These are phyloP conservation scores for Coemansia sp. DNA, from an alignment of 192 early-diverging fungal species.

Conservation along the genomic window DNA sequence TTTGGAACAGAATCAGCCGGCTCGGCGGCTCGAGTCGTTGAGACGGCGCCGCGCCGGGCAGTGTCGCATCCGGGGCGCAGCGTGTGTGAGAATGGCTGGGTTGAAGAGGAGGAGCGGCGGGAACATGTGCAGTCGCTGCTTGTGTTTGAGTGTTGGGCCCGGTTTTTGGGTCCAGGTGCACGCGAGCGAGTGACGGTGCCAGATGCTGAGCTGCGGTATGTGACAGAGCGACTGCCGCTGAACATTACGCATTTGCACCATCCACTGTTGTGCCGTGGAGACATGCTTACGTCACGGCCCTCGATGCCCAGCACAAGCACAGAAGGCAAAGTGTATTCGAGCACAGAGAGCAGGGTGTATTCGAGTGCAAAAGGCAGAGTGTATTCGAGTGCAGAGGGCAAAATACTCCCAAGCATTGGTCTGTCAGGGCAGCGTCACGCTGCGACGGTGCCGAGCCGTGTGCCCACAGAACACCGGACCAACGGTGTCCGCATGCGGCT, in stretches of 20 bases:
- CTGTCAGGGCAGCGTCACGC: no score
- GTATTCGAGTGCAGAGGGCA: no score
- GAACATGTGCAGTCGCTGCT: constrained; percentile 38
- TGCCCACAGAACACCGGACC: no score
- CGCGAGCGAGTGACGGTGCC: constrained; percentile 24
- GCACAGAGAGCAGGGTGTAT: no score
- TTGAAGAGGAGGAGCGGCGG: constrained; percentile 10
- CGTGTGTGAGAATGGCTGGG: background rate
- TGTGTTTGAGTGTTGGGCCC: constrained; percentile 41
- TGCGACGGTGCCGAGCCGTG: no score
- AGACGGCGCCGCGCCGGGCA: no score
- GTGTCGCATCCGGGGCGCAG: no score
- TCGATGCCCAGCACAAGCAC: background rate
- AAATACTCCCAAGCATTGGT: no score
- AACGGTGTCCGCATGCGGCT: constrained; percentile 1
- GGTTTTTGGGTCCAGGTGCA: constrained; percentile 23
- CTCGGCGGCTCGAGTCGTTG: no score
- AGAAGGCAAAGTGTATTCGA: no score
- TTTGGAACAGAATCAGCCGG: no score
- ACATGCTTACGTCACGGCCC: constrained; percentile 26
- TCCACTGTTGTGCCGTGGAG: constrained; percentile 27
- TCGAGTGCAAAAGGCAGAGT: no score
- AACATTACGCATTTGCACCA: constrained; percentile 30
- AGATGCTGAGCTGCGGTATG: constrained; percentile 26
- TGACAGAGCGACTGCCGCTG: constrained; percentile 41